Conservation (phyloP, 257 asterid genomes). For the Solanum lycopersicoides region DNA sequence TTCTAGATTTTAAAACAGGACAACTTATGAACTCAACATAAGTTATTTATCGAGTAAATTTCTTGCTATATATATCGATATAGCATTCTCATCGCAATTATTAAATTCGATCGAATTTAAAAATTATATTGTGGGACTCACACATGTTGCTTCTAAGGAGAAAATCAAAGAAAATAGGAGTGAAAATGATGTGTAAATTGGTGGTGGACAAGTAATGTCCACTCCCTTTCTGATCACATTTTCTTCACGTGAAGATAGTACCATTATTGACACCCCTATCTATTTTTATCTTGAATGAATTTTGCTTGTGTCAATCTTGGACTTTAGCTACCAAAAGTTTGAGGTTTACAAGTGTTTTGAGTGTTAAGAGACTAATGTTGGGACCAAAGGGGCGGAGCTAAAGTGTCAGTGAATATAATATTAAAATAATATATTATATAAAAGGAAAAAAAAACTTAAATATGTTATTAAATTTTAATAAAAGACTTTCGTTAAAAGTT, state of each 20-base stretch:
- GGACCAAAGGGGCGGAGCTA: too few relatives aligned
- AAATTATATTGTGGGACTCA: neutral
- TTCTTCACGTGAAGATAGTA: slow-evolving; percentile 33
- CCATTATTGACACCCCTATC: neutral
- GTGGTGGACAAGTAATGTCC: slow-evolving; percentile 6
- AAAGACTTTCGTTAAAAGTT: neutral
- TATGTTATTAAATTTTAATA: neutral
- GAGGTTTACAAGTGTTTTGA: neutral
- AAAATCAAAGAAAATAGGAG: neutral
- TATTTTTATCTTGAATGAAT: neutral
- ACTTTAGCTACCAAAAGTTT: neutral
- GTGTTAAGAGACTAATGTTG: neutral
- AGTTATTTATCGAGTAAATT: neutral
- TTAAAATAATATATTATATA: too few relatives aligned
- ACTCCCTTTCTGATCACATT: slow-evolving; percentile 22
- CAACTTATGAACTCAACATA: neutral
- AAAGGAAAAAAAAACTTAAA: neutral
- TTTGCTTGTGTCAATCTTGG: neutral
- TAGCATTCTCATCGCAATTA: too few relatives aligned
- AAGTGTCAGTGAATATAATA: neutral
- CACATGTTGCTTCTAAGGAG: neutral
- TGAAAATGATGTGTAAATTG: neutral
- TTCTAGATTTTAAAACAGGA: neutral
- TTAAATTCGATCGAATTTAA: neutral
- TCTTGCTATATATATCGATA: neutral